These are phyloP conservation scores for Hygrophorus russula DNA, from an alignment of 768 basidiomycete genomes.

Conservation along the genomic window DNA sequence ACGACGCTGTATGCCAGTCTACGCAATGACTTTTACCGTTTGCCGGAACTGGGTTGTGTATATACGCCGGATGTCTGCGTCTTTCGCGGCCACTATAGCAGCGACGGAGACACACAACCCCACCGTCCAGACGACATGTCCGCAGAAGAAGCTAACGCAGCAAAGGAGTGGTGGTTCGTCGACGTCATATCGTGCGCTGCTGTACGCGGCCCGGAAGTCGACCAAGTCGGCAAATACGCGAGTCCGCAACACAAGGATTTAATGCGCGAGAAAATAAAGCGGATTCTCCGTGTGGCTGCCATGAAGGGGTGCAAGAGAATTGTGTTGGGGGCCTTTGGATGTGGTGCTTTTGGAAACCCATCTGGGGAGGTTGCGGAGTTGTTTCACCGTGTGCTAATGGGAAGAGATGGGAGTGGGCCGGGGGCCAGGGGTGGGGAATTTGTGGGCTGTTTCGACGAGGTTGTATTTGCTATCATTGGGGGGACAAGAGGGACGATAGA, in stretches of 20 bases:
- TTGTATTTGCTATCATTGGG: conserved; percentile 12
- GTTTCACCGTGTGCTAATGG: conserved; percentile 11
- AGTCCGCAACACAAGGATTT: conserved; percentile 9
- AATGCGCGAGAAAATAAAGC: conserved; percentile 14
- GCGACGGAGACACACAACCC: background rate
- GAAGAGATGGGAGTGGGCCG: conserved; percentile 8
- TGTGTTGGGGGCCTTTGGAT: conserved; percentile 13
- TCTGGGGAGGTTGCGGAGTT: conserved; percentile 11
- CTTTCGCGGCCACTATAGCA: conserved; percentile 11
- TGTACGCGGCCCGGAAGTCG: conserved; percentile 11
- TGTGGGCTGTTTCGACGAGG: conserved; percentile 12
- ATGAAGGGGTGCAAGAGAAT: conserved; percentile 7
- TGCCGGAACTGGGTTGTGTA: conserved; percentile 11
- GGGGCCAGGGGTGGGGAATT: conserved; percentile 11
- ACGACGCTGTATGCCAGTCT: conserved; percentile 12
- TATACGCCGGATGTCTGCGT: conserved; percentile 13
- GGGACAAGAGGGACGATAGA: conserved; percentile 14
- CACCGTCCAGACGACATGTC: background rate
- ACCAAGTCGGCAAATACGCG: conserved; percentile 7
- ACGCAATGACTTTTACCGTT: conserved; percentile 10
- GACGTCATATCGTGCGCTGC: conserved; percentile 14
- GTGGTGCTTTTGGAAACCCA: conserved; percentile 13
- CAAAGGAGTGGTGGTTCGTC: conserved; percentile 11
- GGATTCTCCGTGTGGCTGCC: conserved; percentile 9
- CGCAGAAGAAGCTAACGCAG: conserved; percentile 6